Evolutionary conservation across 129 eudicot genomes (phyloP), one percentile per base, ranked within the genome.

Genomic region (Mikania micrantha): DNA sequence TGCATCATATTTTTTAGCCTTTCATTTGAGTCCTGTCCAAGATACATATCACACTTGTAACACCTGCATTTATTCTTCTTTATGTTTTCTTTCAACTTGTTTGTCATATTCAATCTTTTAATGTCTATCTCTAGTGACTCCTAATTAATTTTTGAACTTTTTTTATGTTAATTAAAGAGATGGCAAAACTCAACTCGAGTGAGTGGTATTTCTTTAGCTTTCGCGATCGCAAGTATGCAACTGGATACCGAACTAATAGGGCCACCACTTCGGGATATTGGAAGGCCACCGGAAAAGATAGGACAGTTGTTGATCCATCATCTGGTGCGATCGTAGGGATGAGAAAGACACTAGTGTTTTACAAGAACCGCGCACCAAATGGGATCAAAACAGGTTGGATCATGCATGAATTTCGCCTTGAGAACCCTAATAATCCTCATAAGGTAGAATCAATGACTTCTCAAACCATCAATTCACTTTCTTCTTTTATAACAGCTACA

Each of bases 171-270:
- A 36, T n/a, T 72, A 13, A 40, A 92, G 98, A 92, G 72, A 82
- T 66, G 72, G 96, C 94, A 17, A 92, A 92, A 79, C 73, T 92
- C 67, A 92, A 88, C 73, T 78, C 95, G 16, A 88, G 65, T 15
- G 98, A 92, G 78, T 92, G 98, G 98, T 92, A 88, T 72, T 92
- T 92, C 95, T 92, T 92, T 67, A 92, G 91, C 84, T 92, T 88
- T 35, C 86, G 98, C 4, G 96, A 92, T 77, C 94, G 98, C 34
- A 92, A 92, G 75, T 92, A 92, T 25, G 88, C 98, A 3, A 92
- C 98, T 0, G 98, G 98, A 3, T 88, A 72, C 58, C 82, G 98
- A 22, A 84, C 96, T 17, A 92, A 92, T 48, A 57, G 98, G 25
- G 98, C 98, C 13, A 92, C 98, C 21, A 80, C 63, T 9, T 48